Evolutionary conservation across 495 filamentous ascomycete species (phyloP).

Genomic region (Trypethelium eluteriae): DNA sequence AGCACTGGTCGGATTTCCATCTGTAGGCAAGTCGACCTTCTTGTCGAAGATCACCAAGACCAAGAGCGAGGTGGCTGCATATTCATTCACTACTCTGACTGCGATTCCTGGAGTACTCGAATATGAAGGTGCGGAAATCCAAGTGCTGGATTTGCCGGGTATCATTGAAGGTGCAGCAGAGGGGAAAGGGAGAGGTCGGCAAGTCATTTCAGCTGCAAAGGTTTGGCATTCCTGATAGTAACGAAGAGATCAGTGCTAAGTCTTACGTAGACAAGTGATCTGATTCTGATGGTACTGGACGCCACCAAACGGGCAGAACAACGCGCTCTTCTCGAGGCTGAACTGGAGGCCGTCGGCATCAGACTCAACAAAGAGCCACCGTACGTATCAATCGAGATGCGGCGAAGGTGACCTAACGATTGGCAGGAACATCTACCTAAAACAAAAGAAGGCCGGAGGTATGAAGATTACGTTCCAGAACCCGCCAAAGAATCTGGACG

Average conservation of each 20-base stretch:
- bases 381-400: slow-evolving; percentile 42
- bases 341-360: slow-evolving; percentile 95
- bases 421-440: slow-evolving; percentile 92
- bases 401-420: background rate
- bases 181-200: slow-evolving; percentile 90
- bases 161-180: slow-evolving; percentile 97
- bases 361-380: slow-evolving; percentile 86
- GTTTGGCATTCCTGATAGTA: slow-evolving; percentile 25
- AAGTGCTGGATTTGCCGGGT: slow-evolving; percentile 95
- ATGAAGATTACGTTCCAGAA: slow-evolving; percentile 96
- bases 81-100: slow-evolving; percentile 95
- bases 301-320: slow-evolving; percentile 97
- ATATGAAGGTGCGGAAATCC: slow-evolving; percentile 97
- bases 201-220: slow-evolving; percentile 98
- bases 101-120: slow-evolving; percentile 97
- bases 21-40: slow-evolving; percentile 98
- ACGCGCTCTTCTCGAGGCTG: slow-evolving; percentile 77
- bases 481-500: slow-evolving; percentile 82
- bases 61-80: slow-evolving; percentile 90
- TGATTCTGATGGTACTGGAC: slow-evolving; percentile 95
- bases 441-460: slow-evolving; percentile 90
- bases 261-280: slow-evolving; percentile 69
- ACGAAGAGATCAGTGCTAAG: slow-evolving; percentile 14
- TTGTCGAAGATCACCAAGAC: slow-evolving; percentile 99
- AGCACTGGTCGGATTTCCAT: slow-evolving; percentile 94